phyloP scores from a whole-genome alignment of 2,329 filamentous ascomycete species.

The Didymellaceae sp. region DNA sequence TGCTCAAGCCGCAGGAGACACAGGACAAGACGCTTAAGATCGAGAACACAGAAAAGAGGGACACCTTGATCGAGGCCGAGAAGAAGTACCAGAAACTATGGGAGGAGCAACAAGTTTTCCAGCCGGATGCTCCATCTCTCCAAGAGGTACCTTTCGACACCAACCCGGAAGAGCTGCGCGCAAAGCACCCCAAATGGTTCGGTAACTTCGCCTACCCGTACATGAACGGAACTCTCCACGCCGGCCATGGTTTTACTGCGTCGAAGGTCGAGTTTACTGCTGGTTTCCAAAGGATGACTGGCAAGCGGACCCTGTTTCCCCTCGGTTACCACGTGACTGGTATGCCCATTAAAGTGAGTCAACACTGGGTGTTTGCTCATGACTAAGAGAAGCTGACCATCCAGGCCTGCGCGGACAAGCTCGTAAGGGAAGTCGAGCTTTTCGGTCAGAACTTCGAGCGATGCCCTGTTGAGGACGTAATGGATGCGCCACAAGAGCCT shows the following conservation, averaged over 20 bases:
- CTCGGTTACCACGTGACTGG: slow-evolving; percentile 96
- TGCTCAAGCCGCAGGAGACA: slow-evolving; percentile 61
- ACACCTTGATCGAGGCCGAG: slow-evolving; percentile 80
- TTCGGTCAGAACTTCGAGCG: slow-evolving; percentile 87
- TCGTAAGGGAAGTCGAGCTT: slow-evolving; percentile 84
- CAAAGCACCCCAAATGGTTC: slow-evolving; percentile 89
- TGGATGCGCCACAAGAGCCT: slow-evolving; percentile 54
- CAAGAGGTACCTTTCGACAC: slow-evolving; percentile 78
- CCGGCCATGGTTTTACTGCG: slow-evolving; percentile 89
- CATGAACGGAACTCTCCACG: slow-evolving; percentile 68
- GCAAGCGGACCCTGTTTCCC: slow-evolving; percentile 85
- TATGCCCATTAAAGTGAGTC: slow-evolving; percentile 77
- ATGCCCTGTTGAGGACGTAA: slow-evolving; percentile 58
- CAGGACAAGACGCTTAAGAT: slow-evolving; percentile 69
- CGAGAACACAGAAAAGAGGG: slow-evolving; percentile 84
- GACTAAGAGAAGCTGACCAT: neutral
- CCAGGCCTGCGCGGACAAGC: slow-evolving; percentile 86
- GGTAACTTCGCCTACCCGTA: slow-evolving; percentile 72
- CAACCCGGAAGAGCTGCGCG: slow-evolving; percentile 76
- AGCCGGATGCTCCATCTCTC: slow-evolving; percentile 81
- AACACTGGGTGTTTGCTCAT: neutral
- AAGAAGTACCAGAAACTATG: slow-evolving; percentile 92
- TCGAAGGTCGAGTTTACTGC: slow-evolving; percentile 92
- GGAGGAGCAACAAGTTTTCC: slow-evolving; percentile 79
- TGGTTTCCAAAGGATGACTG: slow-evolving; percentile 88